Evolutionary conservation across 805 yeast species (phyloP), one percentile per base, ranked within the genome.

Genomic region (Hanseniaspora mollemarum): DNA sequence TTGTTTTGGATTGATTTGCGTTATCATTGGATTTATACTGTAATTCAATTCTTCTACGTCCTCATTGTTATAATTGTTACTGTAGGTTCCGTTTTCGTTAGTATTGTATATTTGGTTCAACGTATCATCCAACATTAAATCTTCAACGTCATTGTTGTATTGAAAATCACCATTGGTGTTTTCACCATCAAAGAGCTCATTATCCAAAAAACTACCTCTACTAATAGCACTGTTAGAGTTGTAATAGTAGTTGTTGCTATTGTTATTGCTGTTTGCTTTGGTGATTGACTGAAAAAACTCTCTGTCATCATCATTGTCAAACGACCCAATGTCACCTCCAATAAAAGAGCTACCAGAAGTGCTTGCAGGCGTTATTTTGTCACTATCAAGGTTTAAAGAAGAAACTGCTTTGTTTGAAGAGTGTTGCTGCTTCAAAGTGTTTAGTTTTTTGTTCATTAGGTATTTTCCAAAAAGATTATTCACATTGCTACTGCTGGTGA

Each of bases 1-100:
- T 21, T 48, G 51, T 16, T 48, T 48, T 25, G 51, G 51, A 19
- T 48, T 48, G n/a, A 48, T 48, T 29, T 48, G 51, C 6, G 51
- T 48, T n/a, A 48, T 39, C 51, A 48, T 48, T 32, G 51, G 51
- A 25, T 48, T 48, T 13, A 48, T 48, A 29, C 45, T 40, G 19
- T 48, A 48, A 21, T 48, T 48, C 16, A 33, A 25, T 6, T 48
- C 41, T 9, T 48, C 41, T 13, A 7, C 13, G 15, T 37, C 43
- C 2, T 28, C 19, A 22, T 16, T n/a, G n/a, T n/a, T n/a, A n/a
- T n/a, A n/a, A n/a, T n/a, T 33, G 12, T 48, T 39, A 26, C n/a
- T 7, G 36, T 32, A 8, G 36, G 6, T 32, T 6, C 5, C 36
- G 10, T 46, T 32, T 15, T 39, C 36, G 15, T 21, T 29, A 8